Evolutionary conservation across 805 yeast genomes (phyloP), one percentile per base, ranked within the genome.

Genomic region (Metschnikowia reukaufii): DNA sequence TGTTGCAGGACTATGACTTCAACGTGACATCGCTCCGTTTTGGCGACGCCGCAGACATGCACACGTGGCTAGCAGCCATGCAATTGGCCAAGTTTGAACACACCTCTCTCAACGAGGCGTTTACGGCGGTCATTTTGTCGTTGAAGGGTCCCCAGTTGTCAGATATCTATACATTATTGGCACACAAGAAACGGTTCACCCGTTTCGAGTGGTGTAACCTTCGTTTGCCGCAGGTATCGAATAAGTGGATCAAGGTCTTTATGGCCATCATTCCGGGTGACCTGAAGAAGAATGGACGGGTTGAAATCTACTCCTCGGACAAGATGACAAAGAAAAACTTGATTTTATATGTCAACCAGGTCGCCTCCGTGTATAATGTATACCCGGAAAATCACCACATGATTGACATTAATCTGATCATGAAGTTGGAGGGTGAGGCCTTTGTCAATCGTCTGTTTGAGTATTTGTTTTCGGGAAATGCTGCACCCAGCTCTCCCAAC

Each of bases 161-260:
- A 2, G 89, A 83, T 59, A 72, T 82, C 35, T 80, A 82, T 55
- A 78, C 83, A 1, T 66, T 83, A 16, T 66, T 83, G 51, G 74
- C 80, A 4, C 63, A 62, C 39, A 77, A 77, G 36, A 76, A 73
- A 49, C 72, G 79, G 49, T 75, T 67, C 53, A 58, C 72, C 4
- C 71, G 73, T 50, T 76, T 66, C 38, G 88, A 83, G 56, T 82
- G 86, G 86, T 79, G 82, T 60, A 78, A 80, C 57, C 61, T 83
- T 52, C 67, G 85, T 48, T 76, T 83, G 54, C 84, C 84, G 9
- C 79, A 77, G 49, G 66, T 81, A 36, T 75, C 80, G 38, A 73
- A 73, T 52, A 77, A 79, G 57, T 83, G 88, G 88, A 59, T 79
- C 27, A 72, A 76, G 54, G 79, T 82, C 51, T 79, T 62, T 47